Evolutionary conservation across 257 asterid genomes (phyloP), one percentile per base, ranked within the genome.

Genomic region (Jacaranda mimosifolia): DNA sequence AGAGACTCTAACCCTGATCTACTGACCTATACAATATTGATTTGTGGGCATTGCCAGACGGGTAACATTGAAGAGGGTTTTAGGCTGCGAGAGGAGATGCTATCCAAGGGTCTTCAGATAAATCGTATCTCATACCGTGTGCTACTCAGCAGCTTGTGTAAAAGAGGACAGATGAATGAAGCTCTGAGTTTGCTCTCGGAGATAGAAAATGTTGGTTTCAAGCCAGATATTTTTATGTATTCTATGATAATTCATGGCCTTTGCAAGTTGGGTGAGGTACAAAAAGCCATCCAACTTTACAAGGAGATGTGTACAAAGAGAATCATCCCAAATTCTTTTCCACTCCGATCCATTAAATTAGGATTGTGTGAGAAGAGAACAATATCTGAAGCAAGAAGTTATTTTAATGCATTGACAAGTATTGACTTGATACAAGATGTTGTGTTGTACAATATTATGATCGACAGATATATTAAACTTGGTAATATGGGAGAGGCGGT

Each of bases 371-470:
- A 83, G 87, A 86, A 76, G 65, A 83, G 86, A 74, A 74, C 81
- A 46, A 26, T 88, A 38, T 76, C 48, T 64, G 93, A 86, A 73
- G 98, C 96, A 39, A 88, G 92, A 83, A 73, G 66, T 49, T 83
- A 89, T 66, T 92, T 91, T 78, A 83, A 89, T 80, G 63, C 68
- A 5, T 74, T 89, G 86, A 68, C 87, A 17, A 68, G 68, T 49
- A 73, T 74, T 72, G 81, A 74, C 63, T 84, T 80, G 68, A 56
- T 82, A 51, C 86, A 86, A 40, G 96, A 92, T 82, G 86, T 88
- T 70, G 79, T 82, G 53, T 79, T 92, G 85, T 87, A 82, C 82
- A 92, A 91, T 81, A 86, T 89, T 56, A 87, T 91, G 92, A 88
- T 94, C 42, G 73, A 88, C 76, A 81, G 80, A 70, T 92, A 91